A percentile compares a stretch with the other conserved stretches of the same genome.
These are phyloP conservation scores for Ganoderma resinaceum DNA, from an alignment of 1,284 basidiomycete genomes.

Conservation along the genomic window DNA sequence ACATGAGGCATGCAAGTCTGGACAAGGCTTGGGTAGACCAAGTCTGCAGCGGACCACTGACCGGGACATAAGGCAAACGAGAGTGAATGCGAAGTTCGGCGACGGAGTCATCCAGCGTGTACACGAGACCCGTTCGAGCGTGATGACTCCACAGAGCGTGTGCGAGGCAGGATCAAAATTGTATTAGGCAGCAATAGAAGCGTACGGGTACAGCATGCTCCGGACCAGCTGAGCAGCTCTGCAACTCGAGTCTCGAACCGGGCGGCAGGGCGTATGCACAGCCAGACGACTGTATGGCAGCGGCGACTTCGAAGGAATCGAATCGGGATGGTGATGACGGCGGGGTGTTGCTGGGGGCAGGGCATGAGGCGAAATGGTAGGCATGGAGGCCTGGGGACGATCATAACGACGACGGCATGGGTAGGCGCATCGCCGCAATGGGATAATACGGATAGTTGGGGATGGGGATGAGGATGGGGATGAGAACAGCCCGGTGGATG, in stretches of 20 bases:
- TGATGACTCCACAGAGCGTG: not conserved
- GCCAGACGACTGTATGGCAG: not conserved
- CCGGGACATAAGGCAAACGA: not conserved
- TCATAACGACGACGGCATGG: not conserved
- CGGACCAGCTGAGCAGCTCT: not conserved
- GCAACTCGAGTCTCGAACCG: not conserved
- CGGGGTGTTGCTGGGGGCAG: not conserved
- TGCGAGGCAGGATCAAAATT: not conserved
- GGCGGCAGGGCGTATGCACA: not conserved
- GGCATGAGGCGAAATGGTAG: not conserved
- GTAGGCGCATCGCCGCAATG: not conserved
- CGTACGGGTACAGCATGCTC: not conserved
- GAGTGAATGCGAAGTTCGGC: not conserved
- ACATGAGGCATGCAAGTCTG: not conserved
- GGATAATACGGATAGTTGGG: not conserved
- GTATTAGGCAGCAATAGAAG: constrained; percentile 15
- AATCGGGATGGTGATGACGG: not conserved
- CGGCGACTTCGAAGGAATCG: not conserved
- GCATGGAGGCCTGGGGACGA: not conserved
- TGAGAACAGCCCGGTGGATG: not conserved
- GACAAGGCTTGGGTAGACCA: not conserved
- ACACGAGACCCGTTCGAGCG: not conserved
- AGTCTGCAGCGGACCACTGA: too few species aligned
- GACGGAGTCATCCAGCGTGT: not conserved
- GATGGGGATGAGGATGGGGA: not conserved